Conservation (phyloP, 2,329 filamentous ascomycete species). For the Cordyceps farinosa region DNA sequence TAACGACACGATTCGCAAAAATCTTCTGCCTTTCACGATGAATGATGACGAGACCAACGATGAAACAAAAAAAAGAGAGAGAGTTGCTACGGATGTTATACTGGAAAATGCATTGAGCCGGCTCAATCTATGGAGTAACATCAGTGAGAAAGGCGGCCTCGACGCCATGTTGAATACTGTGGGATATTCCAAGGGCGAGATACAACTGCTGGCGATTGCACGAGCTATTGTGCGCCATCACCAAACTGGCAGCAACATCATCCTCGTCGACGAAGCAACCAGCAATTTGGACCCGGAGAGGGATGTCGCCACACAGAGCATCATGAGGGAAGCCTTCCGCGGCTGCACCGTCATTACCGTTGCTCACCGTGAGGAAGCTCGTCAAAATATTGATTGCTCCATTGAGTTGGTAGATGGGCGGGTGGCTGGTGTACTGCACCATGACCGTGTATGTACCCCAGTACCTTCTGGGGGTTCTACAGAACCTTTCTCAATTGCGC, state of each 20-base stretch:
- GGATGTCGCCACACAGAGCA: neutral
- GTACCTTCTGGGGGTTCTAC: too few relatives aligned
- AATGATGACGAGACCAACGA: neutral
- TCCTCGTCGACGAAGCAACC: slow-evolving; percentile 9
- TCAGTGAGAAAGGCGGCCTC: neutral
- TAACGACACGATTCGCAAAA: slow-evolving; percentile 41
- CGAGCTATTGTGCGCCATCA: neutral
- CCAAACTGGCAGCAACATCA: neutral
- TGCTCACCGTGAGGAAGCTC: slow-evolving; percentile 1
- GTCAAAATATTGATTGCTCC: neutral
- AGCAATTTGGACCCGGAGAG: neutral
- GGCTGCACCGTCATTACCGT: slow-evolving; percentile 4
- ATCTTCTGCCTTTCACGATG: slow-evolving; percentile 27
- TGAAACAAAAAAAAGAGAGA: neutral
- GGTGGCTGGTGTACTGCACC: too few relatives aligned
- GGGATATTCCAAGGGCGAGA: neutral
- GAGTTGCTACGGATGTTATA: neutral
- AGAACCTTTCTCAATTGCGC: too few relatives aligned
- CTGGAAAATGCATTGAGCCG: too few relatives aligned
- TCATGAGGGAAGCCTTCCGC: neutral
- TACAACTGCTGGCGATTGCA: neutral
- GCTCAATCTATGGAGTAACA: neutral
- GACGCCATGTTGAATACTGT: neutral
- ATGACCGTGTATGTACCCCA: too few relatives aligned
- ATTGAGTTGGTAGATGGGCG: neutral